Evolutionary conservation across 73 alveolate genomes (phyloP), one percentile per base, ranked within the genome.

Genomic region (Paramecium caudatum): DNA sequence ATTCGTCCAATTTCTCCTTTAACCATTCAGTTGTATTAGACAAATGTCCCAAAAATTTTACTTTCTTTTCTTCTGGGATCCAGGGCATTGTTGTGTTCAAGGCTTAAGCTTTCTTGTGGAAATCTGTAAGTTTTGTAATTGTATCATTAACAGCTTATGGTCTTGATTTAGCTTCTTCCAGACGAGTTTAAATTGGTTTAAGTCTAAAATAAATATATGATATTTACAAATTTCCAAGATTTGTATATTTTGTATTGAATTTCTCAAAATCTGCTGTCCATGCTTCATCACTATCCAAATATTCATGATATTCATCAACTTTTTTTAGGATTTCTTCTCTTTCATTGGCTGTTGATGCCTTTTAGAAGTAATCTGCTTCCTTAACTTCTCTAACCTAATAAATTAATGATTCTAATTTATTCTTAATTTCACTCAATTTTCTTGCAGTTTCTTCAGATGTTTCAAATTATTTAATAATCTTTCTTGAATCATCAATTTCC

Each of bases 381-480:
- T 86, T 46, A 6, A 68, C 27, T 48, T 91, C 95, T 90, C 92
- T 63, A 43, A 90, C 62, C 19, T 46, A 25, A 47, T 91, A 91
- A 1, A 91, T 74, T 27, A 82, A 91, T 4, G 91, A 47, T 61
- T 91, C 95, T 25, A 91, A 82, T 32, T 82, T 65, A 82, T 91
- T 91, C 88, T 91, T 91, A 43, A 68, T 91, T 47, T 90, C 92
- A 23, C 91, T 74, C 17, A 82, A 6, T 74, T 70, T 90, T 49
- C 68, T 69, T 19, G 65, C 34, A 21, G 65, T 85, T 37, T 82
- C 91, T 74, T 91, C 95, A 12, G 45, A 45, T 3, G 65, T 30
- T 41, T 91, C 91, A 19, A 85, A 84, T 10, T 62, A 47, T 41
- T 48, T 86, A 23, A 86, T 55, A 7, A 62, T 86, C 15, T 49